Base-by-base conservation (phyloP, 305 asterid genomes). In the Stenogyne calaminthoides region DNA sequence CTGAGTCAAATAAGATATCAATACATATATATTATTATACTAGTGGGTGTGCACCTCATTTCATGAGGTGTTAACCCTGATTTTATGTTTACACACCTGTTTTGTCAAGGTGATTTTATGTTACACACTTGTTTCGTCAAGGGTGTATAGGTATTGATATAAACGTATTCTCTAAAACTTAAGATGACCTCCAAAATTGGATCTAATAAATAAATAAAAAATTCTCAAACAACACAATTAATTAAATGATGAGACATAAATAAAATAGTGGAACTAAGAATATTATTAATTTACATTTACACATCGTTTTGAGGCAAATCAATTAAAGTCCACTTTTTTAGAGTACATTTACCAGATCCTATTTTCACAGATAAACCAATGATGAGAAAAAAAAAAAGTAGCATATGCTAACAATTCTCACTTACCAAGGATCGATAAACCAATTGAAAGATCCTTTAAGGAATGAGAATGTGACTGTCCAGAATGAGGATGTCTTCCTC, bases 401-500 rank as follows among this genome's bases (percentile, higher is more conserved):
- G 57, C 27, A 76, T 22, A 62, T 63, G 60, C 16, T 20, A 65
- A 34, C 34, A 66, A 49, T 5, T n/a, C 60, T 57, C 32, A 76
- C 97, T 80, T 80, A 95, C 99, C 18, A 57, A 14, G 82, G 80
- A 94, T 72, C 69, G 97, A 91, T 75, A 94, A 76, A 75, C 99
- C 97, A 56, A 91, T 67, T 20, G 97, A 88, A 72, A 94, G 97
- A 83, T 94, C 99, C 85, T 87, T 78, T 52, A 89, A 82, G 47
- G 98, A 93, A 81, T 93, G 98, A 25, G 96, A 82, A 84, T 93
- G 98, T 22, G 92, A 88, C 42, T 79, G 90, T 29, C 85, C 87
- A 16, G 66, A 66, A 75, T 85, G 89, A n/a, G n/a, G n/a, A n/a
- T n/a, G n/a, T n/a, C n/a, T n/a, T n/a, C n/a, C n/a, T n/a, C n/a